Evolutionary conservation across 345 rosid species (phyloP).

Genomic region (Eucalyptus regnans): DNA sequence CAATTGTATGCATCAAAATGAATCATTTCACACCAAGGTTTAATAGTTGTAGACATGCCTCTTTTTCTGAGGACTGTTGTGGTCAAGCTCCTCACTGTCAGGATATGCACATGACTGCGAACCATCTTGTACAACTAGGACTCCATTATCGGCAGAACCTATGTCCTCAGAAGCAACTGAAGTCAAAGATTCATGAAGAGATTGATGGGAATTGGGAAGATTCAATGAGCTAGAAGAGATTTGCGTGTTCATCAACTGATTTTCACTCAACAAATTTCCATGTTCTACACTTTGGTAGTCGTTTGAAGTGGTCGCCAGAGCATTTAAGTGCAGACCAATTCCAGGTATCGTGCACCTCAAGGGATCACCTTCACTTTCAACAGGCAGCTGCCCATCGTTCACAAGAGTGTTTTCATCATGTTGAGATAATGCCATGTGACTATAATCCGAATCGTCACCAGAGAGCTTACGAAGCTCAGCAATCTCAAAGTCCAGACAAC

Average conservation of each 20-base stretch:
- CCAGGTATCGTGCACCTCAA: conserved; percentile 44
- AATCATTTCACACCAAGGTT: not conserved
- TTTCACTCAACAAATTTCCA: conserved; percentile 12
- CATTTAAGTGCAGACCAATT: conserved; percentile 86
- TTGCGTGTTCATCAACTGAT: conserved; percentile 21
- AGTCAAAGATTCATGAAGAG: conserved; percentile 17
- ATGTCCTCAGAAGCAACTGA: conserved; percentile 24
- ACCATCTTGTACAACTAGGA: conserved; percentile 29
- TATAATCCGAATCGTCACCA: conserved; percentile 10
- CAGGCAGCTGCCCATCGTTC: conserved; percentile 16
- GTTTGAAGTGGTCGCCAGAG: conserved; percentile 39
- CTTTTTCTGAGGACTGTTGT: conserved; percentile 67
- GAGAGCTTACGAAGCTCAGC: conserved; percentile 36
- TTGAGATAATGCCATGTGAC: conserved; percentile 4
- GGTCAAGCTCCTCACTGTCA: conserved; percentile 39
- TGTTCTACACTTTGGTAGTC: conserved; percentile 24
- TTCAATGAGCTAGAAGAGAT: conserved; percentile 25
- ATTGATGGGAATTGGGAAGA: conserved; percentile 10
- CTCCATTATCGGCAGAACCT: conserved; percentile 19
- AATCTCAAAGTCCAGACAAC: conserved; percentile 81
- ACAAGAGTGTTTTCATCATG: conserved; percentile 6
- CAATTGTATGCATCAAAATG: not conserved
- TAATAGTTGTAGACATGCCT: conserved; percentile 20
- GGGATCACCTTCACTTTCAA: conserved; percentile 27
- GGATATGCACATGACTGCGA: conserved; percentile 24